Conservation (phyloP, 2,329 filamentous ascomycete genomes). For the Exophiala alcalophila region DNA sequence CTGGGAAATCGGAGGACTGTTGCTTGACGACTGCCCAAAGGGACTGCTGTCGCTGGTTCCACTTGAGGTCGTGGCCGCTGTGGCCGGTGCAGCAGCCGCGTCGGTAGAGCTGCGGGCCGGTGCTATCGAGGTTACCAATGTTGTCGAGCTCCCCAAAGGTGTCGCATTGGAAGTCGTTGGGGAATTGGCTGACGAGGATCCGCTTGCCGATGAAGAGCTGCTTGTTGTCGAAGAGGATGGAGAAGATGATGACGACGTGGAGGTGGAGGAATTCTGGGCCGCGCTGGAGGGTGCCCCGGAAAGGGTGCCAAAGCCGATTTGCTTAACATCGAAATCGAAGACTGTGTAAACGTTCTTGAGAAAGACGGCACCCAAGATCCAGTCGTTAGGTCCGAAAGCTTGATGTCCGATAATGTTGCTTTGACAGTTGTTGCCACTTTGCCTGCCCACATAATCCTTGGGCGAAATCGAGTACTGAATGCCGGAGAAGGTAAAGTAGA, state of each 20-base stretch:
- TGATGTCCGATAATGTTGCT: slow-evolving; percentile 74
- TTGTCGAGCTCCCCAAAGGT: slow-evolving; percentile 6
- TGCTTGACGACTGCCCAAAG: slow-evolving; percentile 17
- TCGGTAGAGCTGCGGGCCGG: slow-evolving; percentile 13
- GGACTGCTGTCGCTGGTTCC: slow-evolving; percentile 18
- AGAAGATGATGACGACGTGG: slow-evolving; percentile 54
- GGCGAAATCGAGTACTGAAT: slow-evolving; percentile 64
- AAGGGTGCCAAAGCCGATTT: slow-evolving; percentile 35
- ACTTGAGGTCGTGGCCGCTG: slow-evolving; percentile 11
- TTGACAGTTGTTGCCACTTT: slow-evolving; percentile 42
- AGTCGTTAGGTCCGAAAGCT: slow-evolving; percentile 60
- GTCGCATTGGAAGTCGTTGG: slow-evolving; percentile 10
- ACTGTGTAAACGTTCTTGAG: slow-evolving; percentile 86
- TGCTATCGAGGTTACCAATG: slow-evolving; percentile 3
- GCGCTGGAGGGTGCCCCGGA: slow-evolving; percentile 15
- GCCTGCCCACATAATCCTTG: slow-evolving; percentile 64
- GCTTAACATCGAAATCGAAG: slow-evolving; percentile 67
- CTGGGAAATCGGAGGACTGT: neutral
- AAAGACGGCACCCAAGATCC: slow-evolving; percentile 83
- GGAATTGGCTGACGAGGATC: slow-evolving; percentile 41
- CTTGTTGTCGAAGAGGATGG: slow-evolving; percentile 58
- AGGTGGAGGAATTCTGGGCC: slow-evolving; percentile 43
- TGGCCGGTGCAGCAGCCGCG: neutral
- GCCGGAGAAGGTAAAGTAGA: slow-evolving; percentile 68
- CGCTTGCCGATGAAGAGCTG: slow-evolving; percentile 59